Conservation (phyloP, 305 asterid species). For the Plantago coronopus region DNA sequence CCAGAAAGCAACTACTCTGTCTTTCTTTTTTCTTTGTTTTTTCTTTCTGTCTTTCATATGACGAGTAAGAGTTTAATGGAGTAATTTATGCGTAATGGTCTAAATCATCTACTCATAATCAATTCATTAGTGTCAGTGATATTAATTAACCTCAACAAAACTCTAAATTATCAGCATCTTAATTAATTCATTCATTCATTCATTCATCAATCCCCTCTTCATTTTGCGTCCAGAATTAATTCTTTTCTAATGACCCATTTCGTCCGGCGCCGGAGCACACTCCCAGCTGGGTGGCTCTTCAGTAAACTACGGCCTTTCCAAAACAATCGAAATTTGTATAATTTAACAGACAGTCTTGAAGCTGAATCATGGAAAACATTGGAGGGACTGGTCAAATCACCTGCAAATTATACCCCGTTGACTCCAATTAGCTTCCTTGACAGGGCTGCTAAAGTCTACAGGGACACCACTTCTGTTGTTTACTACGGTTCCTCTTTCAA, state of each 20-base stretch:
- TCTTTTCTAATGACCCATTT: slow-evolving; percentile 33
- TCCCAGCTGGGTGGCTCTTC: slow-evolving; percentile 6
- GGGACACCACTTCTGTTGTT: slow-evolving; percentile 60
- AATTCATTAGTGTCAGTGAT: too few species aligned
- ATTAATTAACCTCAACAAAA: too few species aligned
- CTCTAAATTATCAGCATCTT: too few species aligned
- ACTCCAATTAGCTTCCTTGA: slow-evolving; percentile 74
- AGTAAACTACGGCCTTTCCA: neutral
- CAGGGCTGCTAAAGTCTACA: slow-evolving; percentile 65
- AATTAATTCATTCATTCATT: too few species aligned
- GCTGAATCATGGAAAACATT: slow-evolving; percentile 36
- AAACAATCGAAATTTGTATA: slow-evolving; percentile 23
- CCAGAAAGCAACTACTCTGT: too few species aligned
- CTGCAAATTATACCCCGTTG: slow-evolving; percentile 61
- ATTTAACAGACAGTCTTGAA: slow-evolving; percentile 25
- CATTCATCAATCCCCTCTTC: too few species aligned
- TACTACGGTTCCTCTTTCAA: slow-evolving; percentile 40
- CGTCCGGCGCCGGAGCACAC: slow-evolving; percentile 26
- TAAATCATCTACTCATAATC: too few species aligned
- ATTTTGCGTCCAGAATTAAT: too few species aligned
- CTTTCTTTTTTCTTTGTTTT: too few species aligned
- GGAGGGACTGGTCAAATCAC: slow-evolving; percentile 49
- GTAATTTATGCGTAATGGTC: too few species aligned
- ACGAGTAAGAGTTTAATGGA: too few species aligned
- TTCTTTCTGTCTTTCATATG: too few species aligned